Conservation (phyloP, 306 rosid genomes). For the Trichosanthes truncata region DNA sequence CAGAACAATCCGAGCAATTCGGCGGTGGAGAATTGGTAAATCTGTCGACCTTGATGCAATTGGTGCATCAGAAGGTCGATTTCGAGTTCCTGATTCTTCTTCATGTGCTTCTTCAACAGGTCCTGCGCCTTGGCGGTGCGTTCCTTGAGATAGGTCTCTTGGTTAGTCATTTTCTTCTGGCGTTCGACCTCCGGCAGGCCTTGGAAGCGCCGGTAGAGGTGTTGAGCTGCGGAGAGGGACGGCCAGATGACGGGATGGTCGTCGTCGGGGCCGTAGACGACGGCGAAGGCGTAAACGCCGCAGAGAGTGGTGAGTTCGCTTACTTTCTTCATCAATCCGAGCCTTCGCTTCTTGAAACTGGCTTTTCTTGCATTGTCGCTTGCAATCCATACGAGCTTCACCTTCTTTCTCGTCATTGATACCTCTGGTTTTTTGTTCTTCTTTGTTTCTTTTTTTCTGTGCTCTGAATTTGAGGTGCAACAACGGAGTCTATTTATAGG, state of each 20-base stretch:
- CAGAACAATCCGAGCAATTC: conserved; percentile 13
- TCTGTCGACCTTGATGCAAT: conserved; percentile 9
- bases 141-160: conserved; percentile 24
- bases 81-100: conserved; percentile 15
- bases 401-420: conserved; percentile 19
- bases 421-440: background rate
- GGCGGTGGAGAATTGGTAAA: conserved; percentile 1
- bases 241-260: conserved; percentile 22
- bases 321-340: conserved; percentile 28
- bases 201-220: conserved; percentile 11
- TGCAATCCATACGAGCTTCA: conserved; percentile 21
- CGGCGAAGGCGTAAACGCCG: conserved; percentile 17
- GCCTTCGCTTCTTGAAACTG: conserved; percentile 20
- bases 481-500: background rate
- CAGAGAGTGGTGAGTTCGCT: conserved; percentile 23
- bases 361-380: conserved; percentile 25
- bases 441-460: background rate
- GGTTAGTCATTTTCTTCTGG: conserved; percentile 22
- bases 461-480: background rate
- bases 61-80: conserved; percentile 17
- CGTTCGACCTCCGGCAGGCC: conserved; percentile 19
- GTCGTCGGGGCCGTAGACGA: conserved; percentile 12
- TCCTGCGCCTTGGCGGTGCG: conserved; percentile 13
- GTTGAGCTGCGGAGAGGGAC: background rate
- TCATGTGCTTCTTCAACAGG: conserved; percentile 9